Evolutionary conservation across 768 basidiomycete species (phyloP), one percentile per base, ranked within the genome.

Genomic region (Leccinum barrowsii): DNA sequence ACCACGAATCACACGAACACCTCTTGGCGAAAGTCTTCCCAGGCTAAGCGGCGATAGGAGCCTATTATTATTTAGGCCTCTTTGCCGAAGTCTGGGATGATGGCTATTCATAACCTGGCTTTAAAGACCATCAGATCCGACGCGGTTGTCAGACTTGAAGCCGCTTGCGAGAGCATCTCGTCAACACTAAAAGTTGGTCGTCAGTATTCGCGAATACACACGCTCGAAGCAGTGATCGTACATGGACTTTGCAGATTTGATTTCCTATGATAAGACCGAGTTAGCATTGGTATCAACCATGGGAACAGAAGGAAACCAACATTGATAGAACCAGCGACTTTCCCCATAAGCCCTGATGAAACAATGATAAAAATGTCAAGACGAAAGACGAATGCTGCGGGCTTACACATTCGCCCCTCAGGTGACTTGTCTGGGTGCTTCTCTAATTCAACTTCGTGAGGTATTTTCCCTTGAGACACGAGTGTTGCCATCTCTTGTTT

Each of bases 191-290:
- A 47, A 5, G 22, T 50, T 13, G n/a, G 35, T 59, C 24, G 55
- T 65, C n/a, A 70, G 47, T 26, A 57, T 50, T 34, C 37, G 22
- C 51, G 5, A 6, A 54, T 51, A 64, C 7, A 48, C 10, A 34
- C 49, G 22, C 28, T 48, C 26, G 56, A 53, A 44, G 21, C 19
- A 34, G 19, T 42, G 22, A n/a, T 22, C 85, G 71, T 64, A 90
- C 89, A 95, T 95, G 58, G 83, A 82, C 70, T 87, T 89, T 5
- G 93, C 94, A 1, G 92, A 86, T 68, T 90, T 88, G 68, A 95
- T 84, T 47, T 92, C 89, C 83, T 85, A 54, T 8, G 50, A 40
- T 22, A 13, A 15, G 30, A 63, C 50, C 44, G 51, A 51, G 19
- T 42, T 11, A 10, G 21, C 30, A 50, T 63, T 24, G 64, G 59